Base-by-base conservation (phyloP, 305 asterid species). In the Rubia tinctorum region DNA sequence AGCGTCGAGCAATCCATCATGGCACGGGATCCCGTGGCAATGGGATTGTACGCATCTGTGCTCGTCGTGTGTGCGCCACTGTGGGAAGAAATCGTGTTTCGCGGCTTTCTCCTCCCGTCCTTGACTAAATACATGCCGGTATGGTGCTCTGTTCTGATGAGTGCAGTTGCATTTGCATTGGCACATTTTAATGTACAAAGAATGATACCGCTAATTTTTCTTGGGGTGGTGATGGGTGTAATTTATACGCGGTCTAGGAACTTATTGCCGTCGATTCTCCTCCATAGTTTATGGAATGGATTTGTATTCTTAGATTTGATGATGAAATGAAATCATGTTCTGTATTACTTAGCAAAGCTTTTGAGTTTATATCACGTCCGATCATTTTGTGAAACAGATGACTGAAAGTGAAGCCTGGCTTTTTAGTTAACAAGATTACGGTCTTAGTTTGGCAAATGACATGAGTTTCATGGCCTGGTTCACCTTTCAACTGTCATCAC, bases 121-220 rank as follows among this genome's bases (percentile, higher is more conserved):
- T 75, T 95, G 90, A 95, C 98, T 7, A 95, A 77, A 40, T 95
- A 92, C 80, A 92, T 95, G 99, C 99, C 99, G 0, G 98, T 95
- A 6, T 88, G 96, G 96, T 85, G 90, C 83, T 84, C 98, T 13
- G 81, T 95, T 61, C 85, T 95, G 43, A 75, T 90, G 87, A 95
- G 98, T 80, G 81, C 99, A 5, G 77, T 88, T 5, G 97, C 96
- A 12, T 95, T 92, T 79, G 98, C 98, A 8, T 78, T 90, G 82
- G 98, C 95, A 1, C 99, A 95, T 86, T 89, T 92, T 73, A 90
- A 95, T 81, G 96, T 89, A 75, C 97, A 92, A 71, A 90, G 97
- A 81, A 86, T 92, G 98, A 71, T 90, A 63, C 97, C 99, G 0
- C 82, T 90, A 20, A 86, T 92, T 68, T 90, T 86, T 84, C 95